Base-by-base conservation (phyloP, 805 yeast species). In the Zygosaccharomyces rouxii region DNA sequence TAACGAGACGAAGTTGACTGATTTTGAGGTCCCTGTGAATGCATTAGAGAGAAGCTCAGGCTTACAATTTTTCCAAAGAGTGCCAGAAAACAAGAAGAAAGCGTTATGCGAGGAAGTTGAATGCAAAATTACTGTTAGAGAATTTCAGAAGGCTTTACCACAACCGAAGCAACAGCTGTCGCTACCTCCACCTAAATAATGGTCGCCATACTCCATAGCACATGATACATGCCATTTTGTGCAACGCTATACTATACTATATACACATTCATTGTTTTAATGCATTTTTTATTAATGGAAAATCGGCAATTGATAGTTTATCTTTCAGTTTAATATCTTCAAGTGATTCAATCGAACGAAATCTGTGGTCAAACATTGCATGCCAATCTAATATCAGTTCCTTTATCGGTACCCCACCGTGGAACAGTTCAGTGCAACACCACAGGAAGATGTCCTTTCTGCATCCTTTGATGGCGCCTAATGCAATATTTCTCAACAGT, bases 11-110 rank as follows among this genome's bases (percentile, higher is more conserved):
- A 89, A 90, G 5, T 71, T 94, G 52, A 79, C 79, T 35, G 72
- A 77, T 7, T 94, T 89, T 69, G 86, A 86, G 63, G 95, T 90
- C 7, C 97, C 98, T 2, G 67, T 90, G 0, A 92, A 90, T 55
- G 95, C 96, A 0, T 70, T 94, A 48, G 98, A 94, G 67, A 78
- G 87, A 59, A 78, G 95, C 2, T 74, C 90, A 1, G 99, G 99
- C 0, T 73, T 90, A 49, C 90, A 84, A 55, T 79, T 94, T 48
- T 70, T 94, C 62, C 81, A 83, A 45, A 78, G 80, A 54, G 79
- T 87, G 10, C 86, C 94, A 1, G 71, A 70, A 9, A 64, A 67
- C 48, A 77, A 76, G 58, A 72, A 74, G 50, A 79, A 77, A 57
- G 80, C 81, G 47, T 75, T 94, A 52, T 94, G 99, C 68, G 71